phyloP scores from a whole-genome alignment of 345 rosid species.

The thale cress (Arabidopsis thaliana) region TAIR10.1 NC_003074.8:3631001-3631500 shows the following conservation, averaged over 20 bases:
- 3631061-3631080: too few species aligned
- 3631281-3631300: not conserved
- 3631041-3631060: too few species aligned
- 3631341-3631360: not conserved
- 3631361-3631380: not conserved
- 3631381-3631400: not conserved
- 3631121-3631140: too few species aligned
- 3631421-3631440: not conserved
- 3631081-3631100: too few species aligned
- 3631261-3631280: not conserved
- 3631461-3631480: not conserved
- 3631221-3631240: not conserved
- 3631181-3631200: not conserved
- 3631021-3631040: too few species aligned
- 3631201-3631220: not conserved
- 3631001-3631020: too few species aligned
- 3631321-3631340: not conserved
- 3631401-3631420: not conserved
- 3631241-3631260: not conserved
- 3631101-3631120: too few species aligned
- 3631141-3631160: too few species aligned
- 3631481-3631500: slow-evolving; percentile 1
- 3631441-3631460: slow-evolving; percentile 1
- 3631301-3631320: not conserved
- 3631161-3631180: too few species aligned